Conservation (phyloP, 495 filamentous ascomycete genomes). For the Neurospora sp. region DNA sequence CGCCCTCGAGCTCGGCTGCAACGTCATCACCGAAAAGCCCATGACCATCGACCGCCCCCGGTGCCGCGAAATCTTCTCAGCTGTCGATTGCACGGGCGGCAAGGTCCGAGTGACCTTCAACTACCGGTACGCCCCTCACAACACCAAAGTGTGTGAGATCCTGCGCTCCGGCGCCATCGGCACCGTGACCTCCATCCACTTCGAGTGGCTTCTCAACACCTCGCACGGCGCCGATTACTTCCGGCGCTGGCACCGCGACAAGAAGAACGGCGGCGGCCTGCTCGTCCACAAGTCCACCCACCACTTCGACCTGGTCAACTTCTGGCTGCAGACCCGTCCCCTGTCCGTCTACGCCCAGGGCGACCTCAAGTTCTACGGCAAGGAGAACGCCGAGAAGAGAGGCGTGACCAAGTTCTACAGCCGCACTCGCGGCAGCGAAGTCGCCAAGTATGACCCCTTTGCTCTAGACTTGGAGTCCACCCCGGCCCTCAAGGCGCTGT, state of each 20-base stretch:
- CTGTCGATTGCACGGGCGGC: too few species aligned
- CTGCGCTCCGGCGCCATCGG: conserved; percentile 37
- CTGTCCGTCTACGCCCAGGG: conserved; percentile 36
- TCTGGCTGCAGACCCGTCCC: conserved; percentile 38
- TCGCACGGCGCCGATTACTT: conserved; percentile 52
- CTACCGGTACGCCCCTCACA: too few species aligned
- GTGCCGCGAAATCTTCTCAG: too few species aligned
- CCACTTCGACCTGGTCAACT: conserved; percentile 42
- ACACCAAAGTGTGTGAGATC: too few species aligned
- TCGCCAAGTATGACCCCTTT: conserved; percentile 33
- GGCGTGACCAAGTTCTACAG: conserved; percentile 30
- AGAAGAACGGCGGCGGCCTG: conserved; percentile 45
- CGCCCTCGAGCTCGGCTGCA: too few species aligned
- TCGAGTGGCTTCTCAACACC: conserved; percentile 52
- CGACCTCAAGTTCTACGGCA: conserved; percentile 38
- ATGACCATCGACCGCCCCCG: too few species aligned
- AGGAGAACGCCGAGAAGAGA: conserved; percentile 34
- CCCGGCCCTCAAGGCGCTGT: conserved; percentile 42
- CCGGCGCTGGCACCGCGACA: conserved; percentile 52
- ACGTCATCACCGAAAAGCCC: too few species aligned
- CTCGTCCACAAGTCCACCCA: conserved; percentile 42
- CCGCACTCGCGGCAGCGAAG: conserved; percentile 27
- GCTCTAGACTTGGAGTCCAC: conserved; percentile 41
- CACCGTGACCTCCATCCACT: conserved; percentile 43
- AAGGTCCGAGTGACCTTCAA: too few species aligned